Evolutionary conservation across 306 rosid species (phyloP).

Genomic region (Calophaca sinica): DNA sequence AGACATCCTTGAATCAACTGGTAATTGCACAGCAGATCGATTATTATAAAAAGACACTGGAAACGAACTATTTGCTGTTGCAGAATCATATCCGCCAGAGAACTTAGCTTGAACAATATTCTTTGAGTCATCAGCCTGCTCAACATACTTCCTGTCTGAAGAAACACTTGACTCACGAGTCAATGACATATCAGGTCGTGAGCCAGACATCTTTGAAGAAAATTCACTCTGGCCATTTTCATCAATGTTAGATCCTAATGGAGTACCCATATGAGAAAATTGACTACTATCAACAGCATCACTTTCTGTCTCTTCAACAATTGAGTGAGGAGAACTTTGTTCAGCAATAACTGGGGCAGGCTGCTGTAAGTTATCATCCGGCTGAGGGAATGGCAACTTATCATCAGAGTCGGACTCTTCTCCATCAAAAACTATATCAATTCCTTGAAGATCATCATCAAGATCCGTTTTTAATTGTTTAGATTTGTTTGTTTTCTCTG

Average conservation of each 20-base stretch:
- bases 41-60: slow-evolving; percentile 63
- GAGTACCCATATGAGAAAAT: slow-evolving; percentile 74
- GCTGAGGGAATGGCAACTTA: slow-evolving; percentile 91
- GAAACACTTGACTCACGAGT: slow-evolving; percentile 88
- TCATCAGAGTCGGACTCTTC: slow-evolving; percentile 96
- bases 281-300: slow-evolving; percentile 74
- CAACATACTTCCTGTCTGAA: slow-evolving; percentile 84
- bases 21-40: slow-evolving; percentile 60
- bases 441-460: slow-evolving; percentile 96
- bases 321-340: slow-evolving; percentile 93
- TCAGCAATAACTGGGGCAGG: slow-evolving; percentile 72
- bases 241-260: slow-evolving; percentile 71
- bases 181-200: slow-evolving; percentile 76
- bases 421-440: slow-evolving; percentile 93
- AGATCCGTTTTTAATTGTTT: slow-evolving; percentile 83
- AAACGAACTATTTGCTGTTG: slow-evolving; percentile 59
- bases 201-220: slow-evolving; percentile 91
- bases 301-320: slow-evolving; percentile 96
- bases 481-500: slow-evolving; percentile 78
- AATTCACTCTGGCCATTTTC: slow-evolving; percentile 83
- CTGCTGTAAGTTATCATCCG: slow-evolving; percentile 85
- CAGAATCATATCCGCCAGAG: slow-evolving; percentile 72
- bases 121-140: slow-evolving; percentile 76
- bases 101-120: slow-evolving; percentile 57
- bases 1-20: slow-evolving; percentile 65